Conservation (phyloP, 345 rosid genomes). For the Kernera saxatilis region DNA sequence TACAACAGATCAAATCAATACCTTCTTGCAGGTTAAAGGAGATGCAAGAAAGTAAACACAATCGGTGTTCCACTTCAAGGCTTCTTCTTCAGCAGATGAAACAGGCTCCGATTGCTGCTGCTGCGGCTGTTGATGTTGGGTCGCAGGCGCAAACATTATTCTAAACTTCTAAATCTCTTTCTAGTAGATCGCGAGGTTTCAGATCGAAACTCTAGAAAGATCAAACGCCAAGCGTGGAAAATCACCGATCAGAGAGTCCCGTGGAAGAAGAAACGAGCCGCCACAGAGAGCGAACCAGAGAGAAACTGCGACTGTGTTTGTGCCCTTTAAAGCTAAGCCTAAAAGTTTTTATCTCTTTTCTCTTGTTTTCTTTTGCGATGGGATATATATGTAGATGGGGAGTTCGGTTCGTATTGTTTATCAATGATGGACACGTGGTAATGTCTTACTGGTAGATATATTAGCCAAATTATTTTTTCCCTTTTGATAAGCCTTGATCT, state of each 20-base stretch:
- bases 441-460: background rate
- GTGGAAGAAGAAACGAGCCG: slow-evolving; percentile 31
- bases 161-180: slow-evolving; percentile 11
- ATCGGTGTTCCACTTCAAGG: slow-evolving; percentile 86
- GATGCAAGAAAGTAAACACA: slow-evolving; percentile 95
- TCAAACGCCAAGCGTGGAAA: background rate
- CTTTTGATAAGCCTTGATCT: background rate
- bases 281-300: slow-evolving; percentile 30
- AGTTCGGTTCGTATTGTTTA: slow-evolving; percentile 8
- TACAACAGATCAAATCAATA: slow-evolving; percentile 11
- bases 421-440: slow-evolving; percentile 1
- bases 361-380: background rate
- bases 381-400: background rate
- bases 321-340: slow-evolving; percentile 23
- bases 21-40: slow-evolving; percentile 99
- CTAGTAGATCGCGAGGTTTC: slow-evolving; percentile 13
- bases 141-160: slow-evolving; percentile 56
- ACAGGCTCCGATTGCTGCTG: slow-evolving; percentile 28
- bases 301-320: slow-evolving; percentile 19
- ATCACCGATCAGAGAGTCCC: slow-evolving; percentile 4
- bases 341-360: background rate
- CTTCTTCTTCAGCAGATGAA: slow-evolving; percentile 62
- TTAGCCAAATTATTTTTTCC: background rate
- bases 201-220: slow-evolving; percentile 23
- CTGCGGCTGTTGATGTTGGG: slow-evolving; percentile 33